Percentiles rank a stretch among this genome's conserved stretches.
Evolutionary conservation across 345 rosid species (phyloP).

Genomic region (Laguncularia racemosa): DNA sequence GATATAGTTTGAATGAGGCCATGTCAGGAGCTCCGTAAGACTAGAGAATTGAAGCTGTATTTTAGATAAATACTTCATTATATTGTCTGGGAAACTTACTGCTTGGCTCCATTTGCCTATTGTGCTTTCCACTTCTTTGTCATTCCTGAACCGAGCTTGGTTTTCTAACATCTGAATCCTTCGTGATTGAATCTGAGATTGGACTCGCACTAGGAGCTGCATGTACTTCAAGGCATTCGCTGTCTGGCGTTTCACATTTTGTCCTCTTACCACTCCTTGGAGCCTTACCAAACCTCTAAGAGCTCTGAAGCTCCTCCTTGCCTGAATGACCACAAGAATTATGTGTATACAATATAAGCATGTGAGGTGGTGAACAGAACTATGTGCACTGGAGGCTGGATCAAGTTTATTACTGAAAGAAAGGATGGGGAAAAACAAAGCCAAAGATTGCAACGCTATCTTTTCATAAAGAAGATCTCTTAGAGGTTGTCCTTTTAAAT

Average conservation of each 20-base stretch:
- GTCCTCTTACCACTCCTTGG: conserved; percentile 93
- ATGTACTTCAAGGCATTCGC: conserved; percentile 82
- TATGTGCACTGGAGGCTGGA: no score
- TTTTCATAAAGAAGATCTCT: no score
- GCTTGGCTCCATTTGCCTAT: conserved; percentile 54
- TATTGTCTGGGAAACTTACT: conserved; percentile 24
- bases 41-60: no score
- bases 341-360: no score
- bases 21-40: no score
- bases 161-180: conserved; percentile 85
- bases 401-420: no score
- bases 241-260: conserved; percentile 85
- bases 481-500: no score
- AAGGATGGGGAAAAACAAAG: no score
- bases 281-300: conserved; percentile 94
- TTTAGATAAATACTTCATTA: no score
- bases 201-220: conserved; percentile 90
- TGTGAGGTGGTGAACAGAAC: no score
- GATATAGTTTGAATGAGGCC: no score
- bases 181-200: conserved; percentile 93
- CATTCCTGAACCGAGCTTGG: conserved; percentile 47
- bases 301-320: conserved; percentile 87
- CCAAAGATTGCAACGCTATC: no score
- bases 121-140: conserved; percentile 46
- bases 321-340: conserved; percentile 29